phyloP scores from a whole-genome alignment of 768 basidiomycete species.

The Amanita phalloides region DNA sequence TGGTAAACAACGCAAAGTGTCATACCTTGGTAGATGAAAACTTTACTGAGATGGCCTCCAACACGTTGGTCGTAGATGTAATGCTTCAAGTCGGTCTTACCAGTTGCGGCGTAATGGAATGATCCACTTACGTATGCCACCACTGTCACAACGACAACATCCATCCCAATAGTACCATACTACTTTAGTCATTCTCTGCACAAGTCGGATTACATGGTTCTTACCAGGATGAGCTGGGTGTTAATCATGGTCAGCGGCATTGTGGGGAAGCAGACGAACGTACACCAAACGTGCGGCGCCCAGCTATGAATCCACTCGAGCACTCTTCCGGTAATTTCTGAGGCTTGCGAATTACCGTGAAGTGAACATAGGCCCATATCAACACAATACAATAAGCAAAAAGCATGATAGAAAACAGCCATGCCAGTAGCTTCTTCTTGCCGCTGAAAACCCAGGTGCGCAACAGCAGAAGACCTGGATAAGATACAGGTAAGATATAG shows the following conservation, averaged over 20 bases:
- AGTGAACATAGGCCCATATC: not conserved
- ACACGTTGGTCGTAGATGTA: not conserved
- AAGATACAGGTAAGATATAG: not conserved
- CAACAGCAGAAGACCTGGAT: not conserved
- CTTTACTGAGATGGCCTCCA: not conserved
- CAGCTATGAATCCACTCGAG: not conserved
- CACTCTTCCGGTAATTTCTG: not conserved
- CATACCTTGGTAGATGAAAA: too few species aligned
- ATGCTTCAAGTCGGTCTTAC: not conserved
- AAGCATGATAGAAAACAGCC: not conserved
- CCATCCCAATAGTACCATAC: not conserved
- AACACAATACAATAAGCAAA: not conserved
- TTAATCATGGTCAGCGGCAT: not conserved
- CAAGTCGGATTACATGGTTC: not conserved
- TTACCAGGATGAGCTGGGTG: not conserved
- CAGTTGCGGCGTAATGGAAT: not conserved
- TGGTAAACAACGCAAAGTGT: too few species aligned
- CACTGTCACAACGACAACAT: not conserved
- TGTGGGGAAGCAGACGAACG: not conserved
- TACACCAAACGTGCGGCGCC: not conserved
- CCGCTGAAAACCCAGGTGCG: not conserved
- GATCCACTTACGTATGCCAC: not conserved
- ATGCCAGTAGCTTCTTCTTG: not conserved
- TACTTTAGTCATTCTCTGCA: not conserved
- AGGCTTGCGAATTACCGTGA: not conserved